Evolutionary conservation across 441 rosid genomes (phyloP).

Genomic region (Mallotus repandus): DNA sequence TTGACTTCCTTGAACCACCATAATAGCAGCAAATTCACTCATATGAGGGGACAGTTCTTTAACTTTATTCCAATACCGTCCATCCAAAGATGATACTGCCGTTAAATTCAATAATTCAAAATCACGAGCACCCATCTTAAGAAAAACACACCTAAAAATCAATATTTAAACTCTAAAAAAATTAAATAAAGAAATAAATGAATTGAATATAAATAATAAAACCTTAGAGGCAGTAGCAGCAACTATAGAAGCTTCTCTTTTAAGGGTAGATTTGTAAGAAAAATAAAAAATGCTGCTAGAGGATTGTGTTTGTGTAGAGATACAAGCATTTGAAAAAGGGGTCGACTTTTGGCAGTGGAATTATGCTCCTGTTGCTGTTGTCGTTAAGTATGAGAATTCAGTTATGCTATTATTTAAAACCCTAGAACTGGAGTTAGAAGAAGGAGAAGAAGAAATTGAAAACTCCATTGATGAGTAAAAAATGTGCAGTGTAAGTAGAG

Average conservation of each 20-base stretch:
- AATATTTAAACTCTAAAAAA: not conserved
- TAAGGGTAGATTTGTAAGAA: constrained; percentile 30
- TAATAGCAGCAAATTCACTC: constrained; percentile 94
- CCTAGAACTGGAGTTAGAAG: constrained; percentile 24
- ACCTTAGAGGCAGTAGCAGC: constrained; percentile 6
- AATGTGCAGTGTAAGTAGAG: too few species aligned
- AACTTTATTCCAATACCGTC: constrained; percentile 86
- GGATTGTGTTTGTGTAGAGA: constrained; percentile 13
- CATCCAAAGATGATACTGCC: constrained; percentile 87
- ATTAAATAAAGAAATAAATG: not conserved
- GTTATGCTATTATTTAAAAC: constrained; percentile 23
- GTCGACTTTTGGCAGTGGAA: constrained; percentile 1
- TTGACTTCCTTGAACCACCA: constrained; percentile 72
- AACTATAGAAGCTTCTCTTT: constrained; percentile 8
- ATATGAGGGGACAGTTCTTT: constrained; percentile 79
- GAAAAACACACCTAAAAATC: not conserved
- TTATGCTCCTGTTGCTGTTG: not conserved
- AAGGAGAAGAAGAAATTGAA: constrained; percentile 29
- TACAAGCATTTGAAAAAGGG: constrained; percentile 22
- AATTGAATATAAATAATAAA: not conserved
- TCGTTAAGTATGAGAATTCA: not conserved
- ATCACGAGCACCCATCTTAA: constrained; percentile 40
- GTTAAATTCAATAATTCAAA: constrained; percentile 76
- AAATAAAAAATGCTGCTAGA: constrained; percentile 22
- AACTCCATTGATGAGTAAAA: constrained; percentile 32